phyloP scores from a whole-genome alignment of 2,329 filamentous ascomycete genomes.

The Calonectria naviculata region DNA sequence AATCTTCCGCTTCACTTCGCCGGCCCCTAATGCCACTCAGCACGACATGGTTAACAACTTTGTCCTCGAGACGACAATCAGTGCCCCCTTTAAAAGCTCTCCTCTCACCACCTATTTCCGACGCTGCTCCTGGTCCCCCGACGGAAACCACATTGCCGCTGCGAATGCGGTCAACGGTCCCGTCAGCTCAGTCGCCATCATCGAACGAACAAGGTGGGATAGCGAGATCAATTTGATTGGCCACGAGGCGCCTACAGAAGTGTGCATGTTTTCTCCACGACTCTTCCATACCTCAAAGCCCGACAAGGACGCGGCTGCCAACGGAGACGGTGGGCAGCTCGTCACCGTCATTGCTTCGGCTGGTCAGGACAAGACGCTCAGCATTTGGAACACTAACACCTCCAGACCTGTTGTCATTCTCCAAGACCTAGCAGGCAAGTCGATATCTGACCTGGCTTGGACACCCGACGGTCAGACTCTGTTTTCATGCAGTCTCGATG shows the following conservation, averaged over 20 bases:
- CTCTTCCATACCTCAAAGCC: conserved; percentile 83
- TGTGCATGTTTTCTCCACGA: conserved; percentile 95
- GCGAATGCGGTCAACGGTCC: conserved; percentile 98
- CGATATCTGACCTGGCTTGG: conserved; percentile 95
- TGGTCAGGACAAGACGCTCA: conserved; percentile 95
- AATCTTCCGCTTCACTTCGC: conserved; percentile 94
- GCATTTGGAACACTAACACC: conserved; percentile 97
- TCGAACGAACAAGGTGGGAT: conserved; percentile 92
- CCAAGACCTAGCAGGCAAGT: conserved; percentile 89
- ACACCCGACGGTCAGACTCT: conserved; percentile 89
- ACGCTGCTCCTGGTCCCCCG: conserved; percentile 96
- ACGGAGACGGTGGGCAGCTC: conserved; percentile 57
- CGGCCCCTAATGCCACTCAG: conserved; percentile 88
- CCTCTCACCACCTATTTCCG: conserved; percentile 97
- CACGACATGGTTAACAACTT: conserved; percentile 99
- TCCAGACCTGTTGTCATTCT: conserved; percentile 90
- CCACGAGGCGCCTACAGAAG: conserved; percentile 96
- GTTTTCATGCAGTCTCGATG: conserved; percentile 89
- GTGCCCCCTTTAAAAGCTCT: conserved; percentile 86
- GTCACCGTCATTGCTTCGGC: conserved; percentile 97
- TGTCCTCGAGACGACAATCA: conserved; percentile 91
- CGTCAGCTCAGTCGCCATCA: conserved; percentile 96
- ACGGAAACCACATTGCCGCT: conserved; percentile 96
- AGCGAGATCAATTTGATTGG: conserved; percentile 98
- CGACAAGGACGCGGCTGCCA: conserved; percentile 59